These are phyloP conservation scores for Circinella umbellata DNA, from an alignment of 371 early-diverging fungal species.

Conservation along the genomic window DNA sequence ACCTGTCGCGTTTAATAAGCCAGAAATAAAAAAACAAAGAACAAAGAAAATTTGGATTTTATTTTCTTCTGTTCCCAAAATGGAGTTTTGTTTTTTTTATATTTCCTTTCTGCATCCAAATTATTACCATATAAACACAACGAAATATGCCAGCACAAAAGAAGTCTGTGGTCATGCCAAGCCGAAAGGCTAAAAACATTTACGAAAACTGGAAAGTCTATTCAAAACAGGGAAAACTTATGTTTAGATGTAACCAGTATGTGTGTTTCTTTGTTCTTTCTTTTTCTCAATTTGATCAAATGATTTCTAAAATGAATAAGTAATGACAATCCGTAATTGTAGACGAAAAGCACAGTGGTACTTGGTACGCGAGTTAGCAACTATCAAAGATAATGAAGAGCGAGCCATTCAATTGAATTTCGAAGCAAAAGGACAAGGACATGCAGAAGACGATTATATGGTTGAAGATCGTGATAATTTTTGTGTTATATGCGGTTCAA, in stretches of 20 bases:
- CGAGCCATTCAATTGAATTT: slow-evolving; percentile 55
- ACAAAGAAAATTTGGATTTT: not conserved
- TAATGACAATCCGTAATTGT: slow-evolving; percentile 10
- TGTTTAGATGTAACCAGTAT: slow-evolving; percentile 57
- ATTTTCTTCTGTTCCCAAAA: not conserved
- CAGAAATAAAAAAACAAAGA: too few species aligned
- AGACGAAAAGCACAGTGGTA: slow-evolving; percentile 63
- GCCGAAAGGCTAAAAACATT: slow-evolving; percentile 33
- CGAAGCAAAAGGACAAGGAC: slow-evolving; percentile 61
- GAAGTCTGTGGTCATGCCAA: slow-evolving; percentile 31
- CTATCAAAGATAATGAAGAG: slow-evolving; percentile 23
- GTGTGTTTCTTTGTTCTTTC: not conserved
- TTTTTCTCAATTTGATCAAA: slow-evolving; percentile 7
- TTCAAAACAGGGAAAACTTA: slow-evolving; percentile 45
- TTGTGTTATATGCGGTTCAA: slow-evolving; percentile 53
- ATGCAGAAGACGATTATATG: slow-evolving; percentile 55
- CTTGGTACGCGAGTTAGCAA: slow-evolving; percentile 47
- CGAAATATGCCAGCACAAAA: slow-evolving; percentile 15
- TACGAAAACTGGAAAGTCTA: slow-evolving; percentile 60
- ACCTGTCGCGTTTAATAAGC: not conserved
- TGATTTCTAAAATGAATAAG: not conserved
- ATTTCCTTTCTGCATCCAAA: not conserved
- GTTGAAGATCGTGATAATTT: slow-evolving; percentile 58
- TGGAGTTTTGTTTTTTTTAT: not conserved
- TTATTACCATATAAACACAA: not conserved